These are phyloP conservation scores for Rhodotorula sp. DNA, from an alignment of 1,284 basidiomycete genomes.

Conservation along the genomic window DNA sequence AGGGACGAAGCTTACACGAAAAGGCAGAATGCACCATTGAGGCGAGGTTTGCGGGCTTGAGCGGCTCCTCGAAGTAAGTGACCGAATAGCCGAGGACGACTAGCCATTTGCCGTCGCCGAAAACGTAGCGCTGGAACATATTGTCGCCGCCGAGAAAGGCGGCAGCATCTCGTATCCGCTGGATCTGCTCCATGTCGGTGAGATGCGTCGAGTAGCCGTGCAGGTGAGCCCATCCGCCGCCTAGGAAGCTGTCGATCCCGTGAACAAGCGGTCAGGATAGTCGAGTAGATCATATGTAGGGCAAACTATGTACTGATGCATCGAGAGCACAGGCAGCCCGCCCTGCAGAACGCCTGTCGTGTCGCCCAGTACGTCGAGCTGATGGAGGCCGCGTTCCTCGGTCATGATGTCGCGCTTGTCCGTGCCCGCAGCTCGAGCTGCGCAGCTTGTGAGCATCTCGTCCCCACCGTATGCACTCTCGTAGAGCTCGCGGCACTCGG, in stretches of 20 bases:
- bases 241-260: conserved; percentile 24
- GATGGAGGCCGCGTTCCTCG: conserved; percentile 38
- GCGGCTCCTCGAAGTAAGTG: conserved; percentile 38
- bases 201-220: conserved; percentile 37
- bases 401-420: conserved; percentile 34
- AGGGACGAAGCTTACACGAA: background rate
- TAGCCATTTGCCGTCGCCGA: conserved; percentile 43
- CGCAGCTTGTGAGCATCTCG: conserved; percentile 45
- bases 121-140: conserved; percentile 43
- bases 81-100: conserved; percentile 42
- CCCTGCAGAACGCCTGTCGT: conserved; percentile 43
- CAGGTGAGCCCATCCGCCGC: conserved; percentile 39
- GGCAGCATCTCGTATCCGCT: conserved; percentile 25
- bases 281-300: background rate
- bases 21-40: conserved; percentile 22
- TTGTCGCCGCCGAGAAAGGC: conserved; percentile 46
- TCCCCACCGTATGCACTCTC: conserved; percentile 38
- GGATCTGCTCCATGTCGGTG: conserved; percentile 39
- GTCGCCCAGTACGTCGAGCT: conserved; percentile 45
- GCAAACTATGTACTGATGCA: conserved; percentile 32
- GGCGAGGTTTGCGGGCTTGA: conserved; percentile 28
- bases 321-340: conserved; percentile 41
- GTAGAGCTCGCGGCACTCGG: conserved; percentile 33
- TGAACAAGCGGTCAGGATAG: background rate
- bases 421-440: conserved; percentile 29